Percentiles rank a stretch among this genome's conserved stretches.
phyloP scores from a whole-genome alignment of 345 rosid genomes.

The Pseudoturritis turrita region DNA sequence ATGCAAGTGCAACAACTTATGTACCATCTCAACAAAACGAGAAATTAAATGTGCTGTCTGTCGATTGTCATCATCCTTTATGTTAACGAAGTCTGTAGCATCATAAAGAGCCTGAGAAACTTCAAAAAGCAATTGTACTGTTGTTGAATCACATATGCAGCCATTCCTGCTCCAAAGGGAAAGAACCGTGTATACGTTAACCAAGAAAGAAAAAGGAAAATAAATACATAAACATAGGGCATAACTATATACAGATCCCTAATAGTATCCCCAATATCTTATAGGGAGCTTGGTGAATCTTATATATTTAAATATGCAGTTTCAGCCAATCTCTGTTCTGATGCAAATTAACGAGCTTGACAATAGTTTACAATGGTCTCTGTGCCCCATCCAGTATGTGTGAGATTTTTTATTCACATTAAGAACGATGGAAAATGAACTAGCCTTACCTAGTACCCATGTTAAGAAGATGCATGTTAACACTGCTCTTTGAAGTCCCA shows the following conservation, averaged over 20 bases:
- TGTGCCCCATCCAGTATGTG: neutral
- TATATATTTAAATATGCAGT: neutral
- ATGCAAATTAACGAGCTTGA: neutral
- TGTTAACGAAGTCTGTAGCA: slow-evolving; percentile 48
- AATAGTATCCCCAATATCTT: slow-evolving; percentile 9
- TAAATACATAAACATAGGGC: neutral
- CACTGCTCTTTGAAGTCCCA: slow-evolving; percentile 54
- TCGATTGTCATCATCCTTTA: slow-evolving; percentile 67
- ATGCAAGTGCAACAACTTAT: slow-evolving; percentile 13
- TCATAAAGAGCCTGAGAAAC: slow-evolving; percentile 65
- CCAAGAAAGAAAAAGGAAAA: neutral
- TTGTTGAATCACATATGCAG: slow-evolving; percentile 47
- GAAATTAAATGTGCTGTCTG: slow-evolving; percentile 56
- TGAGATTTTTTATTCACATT: neutral
- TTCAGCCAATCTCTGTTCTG: neutral
- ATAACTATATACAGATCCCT: neutral
- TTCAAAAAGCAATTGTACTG: slow-evolving; percentile 67
- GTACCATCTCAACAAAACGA: slow-evolving; percentile 74
- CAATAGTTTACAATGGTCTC: neutral
- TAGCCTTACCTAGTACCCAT: slow-evolving; percentile 63
- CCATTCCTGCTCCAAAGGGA: slow-evolving; percentile 53
- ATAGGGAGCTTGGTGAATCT: neutral
- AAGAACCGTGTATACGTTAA: slow-evolving; percentile 1
- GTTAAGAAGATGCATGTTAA: slow-evolving; percentile 64
- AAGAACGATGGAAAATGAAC: neutral